These are phyloP conservation scores for Terfezia boudieri DNA, from an alignment of 495 filamentous ascomycete species.

Conservation along the genomic window DNA sequence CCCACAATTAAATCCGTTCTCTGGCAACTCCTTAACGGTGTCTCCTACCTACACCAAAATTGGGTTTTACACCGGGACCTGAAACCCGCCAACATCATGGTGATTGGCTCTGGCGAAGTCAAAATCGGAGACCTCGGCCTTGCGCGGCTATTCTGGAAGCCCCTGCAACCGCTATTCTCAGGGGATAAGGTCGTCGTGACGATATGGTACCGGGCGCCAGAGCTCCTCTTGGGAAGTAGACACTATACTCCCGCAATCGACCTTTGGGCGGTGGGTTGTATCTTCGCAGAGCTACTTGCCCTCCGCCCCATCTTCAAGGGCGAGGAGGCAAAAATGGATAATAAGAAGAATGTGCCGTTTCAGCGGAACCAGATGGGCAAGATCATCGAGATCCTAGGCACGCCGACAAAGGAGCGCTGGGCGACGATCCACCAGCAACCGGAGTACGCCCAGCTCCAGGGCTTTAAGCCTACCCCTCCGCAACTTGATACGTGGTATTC, in stretches of 20 bases:
- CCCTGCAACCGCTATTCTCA: slow-evolving; percentile 66
- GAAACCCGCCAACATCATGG: slow-evolving; percentile 98
- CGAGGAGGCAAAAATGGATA: slow-evolving; percentile 97
- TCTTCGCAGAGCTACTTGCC: slow-evolving; percentile 83
- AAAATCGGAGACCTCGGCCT: slow-evolving; percentile 87
- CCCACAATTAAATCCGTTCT: slow-evolving; percentile 74
- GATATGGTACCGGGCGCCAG: slow-evolving; percentile 96
- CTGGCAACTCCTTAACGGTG: slow-evolving; percentile 82
- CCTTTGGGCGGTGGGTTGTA: slow-evolving; percentile 93
- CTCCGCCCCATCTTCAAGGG: slow-evolving; percentile 94
- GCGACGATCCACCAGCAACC: slow-evolving; percentile 57
- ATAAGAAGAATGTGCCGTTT: slow-evolving; percentile 89
- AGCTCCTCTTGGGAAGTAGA: slow-evolving; percentile 72
- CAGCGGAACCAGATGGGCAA: slow-evolving; percentile 98
- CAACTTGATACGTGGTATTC: slow-evolving; percentile 44
- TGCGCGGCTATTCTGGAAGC: slow-evolving; percentile 82
- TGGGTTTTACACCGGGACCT: slow-evolving; percentile 96
- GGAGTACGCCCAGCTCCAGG: slow-evolving; percentile 48
- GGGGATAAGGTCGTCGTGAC: slow-evolving; percentile 98
- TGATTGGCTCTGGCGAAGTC: slow-evolving; percentile 70
- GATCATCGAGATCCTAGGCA: slow-evolving; percentile 84
- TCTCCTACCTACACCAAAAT: slow-evolving; percentile 84
- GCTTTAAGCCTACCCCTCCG: slow-evolving; percentile 24
- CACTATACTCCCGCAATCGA: slow-evolving; percentile 96
- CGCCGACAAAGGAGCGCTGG: slow-evolving; percentile 79